Percentiles rank a stretch among this genome's conserved stretches.
phyloP scores from a whole-genome alignment of 805 yeast genomes.

The Tanozyma kutaoensis region DNA sequence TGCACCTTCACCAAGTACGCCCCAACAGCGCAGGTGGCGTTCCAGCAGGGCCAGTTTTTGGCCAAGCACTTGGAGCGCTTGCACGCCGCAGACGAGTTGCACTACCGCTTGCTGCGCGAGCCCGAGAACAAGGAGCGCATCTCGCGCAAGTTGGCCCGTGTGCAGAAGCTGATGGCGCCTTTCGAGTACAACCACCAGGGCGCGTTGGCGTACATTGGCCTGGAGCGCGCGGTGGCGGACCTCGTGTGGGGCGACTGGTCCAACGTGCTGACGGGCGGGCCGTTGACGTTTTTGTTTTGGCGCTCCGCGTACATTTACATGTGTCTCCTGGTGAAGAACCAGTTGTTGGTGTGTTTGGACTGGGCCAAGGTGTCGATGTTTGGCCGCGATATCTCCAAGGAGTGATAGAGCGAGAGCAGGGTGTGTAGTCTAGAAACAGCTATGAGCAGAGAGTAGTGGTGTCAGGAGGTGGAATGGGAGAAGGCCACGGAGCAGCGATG shows the following conservation, averaged over 20 bases:
- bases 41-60: constrained; percentile 81
- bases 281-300: constrained; percentile 86
- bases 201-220: constrained; percentile 86
- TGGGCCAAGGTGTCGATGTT: constrained; percentile 82
- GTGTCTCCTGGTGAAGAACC: constrained; percentile 84
- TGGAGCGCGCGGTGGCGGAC: constrained; percentile 91
- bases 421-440: no score
- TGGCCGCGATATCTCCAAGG: constrained; percentile 91
- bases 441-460: no score
- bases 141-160: constrained; percentile 30
- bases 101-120: constrained; percentile 30
- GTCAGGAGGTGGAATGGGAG: no score
- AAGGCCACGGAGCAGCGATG: no score
- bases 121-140: constrained; percentile 30
- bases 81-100: constrained; percentile 45
- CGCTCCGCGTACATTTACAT: constrained; percentile 85
- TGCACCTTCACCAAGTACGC: constrained; percentile 86
- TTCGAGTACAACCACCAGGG: constrained; percentile 85
- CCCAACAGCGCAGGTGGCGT: constrained; percentile 96
- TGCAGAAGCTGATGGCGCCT: constrained; percentile 33
- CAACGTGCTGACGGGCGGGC: constrained; percentile 72
- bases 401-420: no score
- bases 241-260: constrained; percentile 69
- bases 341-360: constrained; percentile 72
- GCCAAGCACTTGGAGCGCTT: constrained; percentile 58